phyloP scores from a whole-genome alignment of 768 basidiomycete genomes.

The Lyophyllum decastes region DNA sequence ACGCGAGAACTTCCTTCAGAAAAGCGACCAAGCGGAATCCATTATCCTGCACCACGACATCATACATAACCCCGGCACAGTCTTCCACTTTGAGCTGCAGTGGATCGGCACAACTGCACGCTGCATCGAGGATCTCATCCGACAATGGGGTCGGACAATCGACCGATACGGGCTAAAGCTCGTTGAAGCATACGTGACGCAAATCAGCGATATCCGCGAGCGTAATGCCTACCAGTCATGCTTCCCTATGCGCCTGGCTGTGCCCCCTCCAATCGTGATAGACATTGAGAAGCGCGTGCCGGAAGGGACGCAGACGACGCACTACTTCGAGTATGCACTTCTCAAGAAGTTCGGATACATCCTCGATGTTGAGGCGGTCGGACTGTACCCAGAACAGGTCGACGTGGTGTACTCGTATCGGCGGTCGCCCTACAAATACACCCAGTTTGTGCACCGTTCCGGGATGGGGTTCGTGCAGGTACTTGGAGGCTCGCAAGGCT shows the following conservation, averaged over 20 bases:
- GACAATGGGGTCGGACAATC: conserved; percentile 78
- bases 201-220: conserved; percentile 83
- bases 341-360: conserved; percentile 81
- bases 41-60: conserved; percentile 92
- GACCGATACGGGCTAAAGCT: conserved; percentile 90
- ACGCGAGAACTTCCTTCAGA: conserved; percentile 35
- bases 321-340: conserved; percentile 82
- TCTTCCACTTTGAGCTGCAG: conserved; percentile 95
- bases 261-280: conserved; percentile 71
- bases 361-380: conserved; percentile 77
- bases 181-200: conserved; percentile 91
- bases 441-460: conserved; percentile 90
- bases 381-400: conserved; percentile 76
- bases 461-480: conserved; percentile 93
- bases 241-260: conserved; percentile 75
- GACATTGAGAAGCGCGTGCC: conserved; percentile 70
- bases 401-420: conserved; percentile 92
- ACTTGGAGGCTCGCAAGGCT: conserved; percentile 75
- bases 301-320: conserved; percentile 61
- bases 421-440: conserved; percentile 71
- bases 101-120: conserved; percentile 96
- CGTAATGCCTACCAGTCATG: conserved; percentile 93
- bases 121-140: conserved; percentile 85
- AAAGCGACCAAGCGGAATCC: conserved; percentile 85
- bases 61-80: conserved; percentile 91